phyloP scores from a whole-genome alignment of 352 stramenopile genomes.

The Globisporangium spinosum region DNA sequence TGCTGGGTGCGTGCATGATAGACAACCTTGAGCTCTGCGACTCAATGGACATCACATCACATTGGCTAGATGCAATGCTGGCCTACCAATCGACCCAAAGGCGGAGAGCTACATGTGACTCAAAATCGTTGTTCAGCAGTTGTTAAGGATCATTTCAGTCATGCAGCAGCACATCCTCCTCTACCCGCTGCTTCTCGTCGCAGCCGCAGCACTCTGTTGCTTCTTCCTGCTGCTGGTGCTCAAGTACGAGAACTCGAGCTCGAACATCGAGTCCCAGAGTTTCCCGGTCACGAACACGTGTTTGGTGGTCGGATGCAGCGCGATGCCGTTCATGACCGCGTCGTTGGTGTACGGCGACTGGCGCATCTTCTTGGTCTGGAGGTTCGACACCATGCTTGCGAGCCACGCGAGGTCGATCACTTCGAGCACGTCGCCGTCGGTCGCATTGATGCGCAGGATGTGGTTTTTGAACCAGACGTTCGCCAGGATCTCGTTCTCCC shows the following conservation, averaged over 20 bases:
- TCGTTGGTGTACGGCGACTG: conserved; percentile 37
- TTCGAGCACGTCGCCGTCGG: conserved; percentile 63
- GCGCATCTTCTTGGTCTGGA: conserved; percentile 45
- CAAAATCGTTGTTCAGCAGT: neutral
- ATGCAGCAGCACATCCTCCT: neutral
- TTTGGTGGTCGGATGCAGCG: conserved; percentile 52
- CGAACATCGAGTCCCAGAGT: conserved; percentile 83
- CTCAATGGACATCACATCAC: neutral
- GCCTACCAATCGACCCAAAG: neutral
- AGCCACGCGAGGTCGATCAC: conserved; percentile 69
- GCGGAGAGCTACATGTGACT: neutral
- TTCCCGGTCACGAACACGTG: conserved; percentile 81
- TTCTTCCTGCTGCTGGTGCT: conserved; percentile 3
- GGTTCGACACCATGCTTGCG: conserved; percentile 53
- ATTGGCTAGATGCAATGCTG: neutral
- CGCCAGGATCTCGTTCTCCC: conserved; percentile 76
- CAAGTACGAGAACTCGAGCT: conserved; percentile 67
- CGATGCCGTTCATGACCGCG: conserved; percentile 89
- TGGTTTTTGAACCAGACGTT: conserved; percentile 85
- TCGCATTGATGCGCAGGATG: conserved; percentile 74
- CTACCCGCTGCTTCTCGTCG: neutral
- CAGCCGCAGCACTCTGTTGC: neutral
- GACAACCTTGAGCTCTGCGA: neutral
- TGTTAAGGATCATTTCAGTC: neutral
- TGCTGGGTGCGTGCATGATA: neutral